A percentile compares a stretch with the other conserved stretches of the same genome.
Conservation (phyloP, 1,284 basidiomycete species). For the Sanghuangporus weigelae region DNA sequence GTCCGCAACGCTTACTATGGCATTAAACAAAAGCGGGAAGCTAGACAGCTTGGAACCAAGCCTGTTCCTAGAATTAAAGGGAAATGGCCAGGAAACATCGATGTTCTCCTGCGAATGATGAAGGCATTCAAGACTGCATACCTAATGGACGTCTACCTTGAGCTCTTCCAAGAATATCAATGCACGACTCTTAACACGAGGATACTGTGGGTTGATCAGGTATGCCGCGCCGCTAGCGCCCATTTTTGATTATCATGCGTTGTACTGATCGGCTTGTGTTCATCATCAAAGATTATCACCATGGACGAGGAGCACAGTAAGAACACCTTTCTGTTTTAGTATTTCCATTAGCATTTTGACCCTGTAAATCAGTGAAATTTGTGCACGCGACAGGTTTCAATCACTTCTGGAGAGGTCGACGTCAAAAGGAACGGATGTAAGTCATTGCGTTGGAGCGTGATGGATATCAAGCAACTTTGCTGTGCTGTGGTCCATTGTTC, state of each 20-base stretch:
- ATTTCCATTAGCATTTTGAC: neutral
- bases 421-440: constrained; percentile 60
- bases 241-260: neutral
- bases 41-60: constrained; percentile 41
- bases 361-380: constrained; percentile 37
- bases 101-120: constrained; percentile 53
- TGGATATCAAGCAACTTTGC: neutral
- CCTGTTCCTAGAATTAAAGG: constrained; percentile 54
- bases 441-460: constrained; percentile 21
- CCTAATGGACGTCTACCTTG: constrained; percentile 54
- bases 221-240: constrained; percentile 28
- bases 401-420: constrained; percentile 56
- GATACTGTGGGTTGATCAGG: constrained; percentile 62
- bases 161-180: constrained; percentile 61
- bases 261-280: neutral
- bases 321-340: neutral
- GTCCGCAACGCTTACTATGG: constrained; percentile 32
- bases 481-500: neutral
- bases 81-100: constrained; percentile 69
- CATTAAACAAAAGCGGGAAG: constrained; percentile 36
- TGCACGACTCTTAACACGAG: constrained; percentile 62
- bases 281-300: constrained; percentile 48
- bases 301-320: constrained; percentile 60
- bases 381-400: constrained; percentile 62
- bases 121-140: constrained; percentile 52